These are phyloP conservation scores for Hyphodiscus sp. DNA, from an alignment of 2,329 filamentous ascomycete genomes.

Conservation along the genomic window DNA sequence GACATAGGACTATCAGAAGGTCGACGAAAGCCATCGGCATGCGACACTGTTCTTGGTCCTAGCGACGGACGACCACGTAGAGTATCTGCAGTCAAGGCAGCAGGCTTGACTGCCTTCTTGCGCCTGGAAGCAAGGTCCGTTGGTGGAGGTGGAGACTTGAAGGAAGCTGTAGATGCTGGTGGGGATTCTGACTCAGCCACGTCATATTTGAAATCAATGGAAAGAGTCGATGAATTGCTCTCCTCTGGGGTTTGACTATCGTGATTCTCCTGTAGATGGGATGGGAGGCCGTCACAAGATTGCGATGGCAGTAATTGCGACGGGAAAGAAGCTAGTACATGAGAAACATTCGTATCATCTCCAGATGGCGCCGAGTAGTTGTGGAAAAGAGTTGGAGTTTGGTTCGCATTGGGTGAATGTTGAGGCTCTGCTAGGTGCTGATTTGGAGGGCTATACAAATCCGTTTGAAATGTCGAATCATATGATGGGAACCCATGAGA, in stretches of 20 bases:
- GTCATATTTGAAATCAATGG: constrained; percentile 19
- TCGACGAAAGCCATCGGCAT: constrained; percentile 26
- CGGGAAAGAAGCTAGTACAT: constrained; percentile 18
- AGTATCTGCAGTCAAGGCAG: constrained; percentile 24
- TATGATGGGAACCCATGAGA: constrained; percentile 13
- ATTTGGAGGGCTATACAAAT: constrained; percentile 15
- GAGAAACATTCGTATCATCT: constrained; percentile 7
- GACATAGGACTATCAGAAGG: constrained; percentile 22
- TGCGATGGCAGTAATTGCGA: constrained; percentile 18
- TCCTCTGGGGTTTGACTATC: constrained; percentile 19
- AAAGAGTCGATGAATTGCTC: constrained; percentile 9
- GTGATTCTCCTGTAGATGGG: constrained; percentile 8
- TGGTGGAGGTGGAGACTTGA: constrained; percentile 27
- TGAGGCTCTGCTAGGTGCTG: constrained; percentile 9
- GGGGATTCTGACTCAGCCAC: constrained; percentile 17
- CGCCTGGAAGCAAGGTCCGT: constrained; percentile 27
- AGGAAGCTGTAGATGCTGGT: constrained; percentile 21
- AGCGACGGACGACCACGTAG: constrained; percentile 19
- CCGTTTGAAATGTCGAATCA: constrained; percentile 13
- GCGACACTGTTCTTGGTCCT: constrained; percentile 27
- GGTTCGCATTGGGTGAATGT: constrained; percentile 11
- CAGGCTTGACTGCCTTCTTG: constrained; percentile 28
- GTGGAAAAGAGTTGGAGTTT: constrained; percentile 20
- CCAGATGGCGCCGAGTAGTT: constrained; percentile 9
- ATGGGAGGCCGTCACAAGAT: constrained; percentile 7